These are phyloP conservation scores for Emydomyces testavorans DNA, from an alignment of 2,329 filamentous ascomycete species.

Conservation along the genomic window DNA sequence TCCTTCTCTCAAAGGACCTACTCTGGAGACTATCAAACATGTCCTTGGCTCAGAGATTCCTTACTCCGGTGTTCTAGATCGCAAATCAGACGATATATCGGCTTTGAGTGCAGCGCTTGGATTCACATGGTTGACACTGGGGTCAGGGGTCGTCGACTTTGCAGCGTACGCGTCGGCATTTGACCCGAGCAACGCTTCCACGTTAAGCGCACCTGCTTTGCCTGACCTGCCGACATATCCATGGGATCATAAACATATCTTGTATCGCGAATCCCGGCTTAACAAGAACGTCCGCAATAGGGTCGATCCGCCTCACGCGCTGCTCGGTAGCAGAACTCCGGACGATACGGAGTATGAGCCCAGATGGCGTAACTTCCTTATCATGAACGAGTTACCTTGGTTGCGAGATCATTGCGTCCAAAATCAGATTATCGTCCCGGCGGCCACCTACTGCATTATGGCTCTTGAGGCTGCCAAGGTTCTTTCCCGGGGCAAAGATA, in stretches of 20 bases:
- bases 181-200: background rate
- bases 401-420: conserved; percentile 23
- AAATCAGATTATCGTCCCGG: conserved; percentile 24
- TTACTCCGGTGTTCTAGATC: conserved; percentile 15
- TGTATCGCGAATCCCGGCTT: conserved; percentile 14
- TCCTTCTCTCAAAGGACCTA: conserved; percentile 25
- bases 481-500: no score
- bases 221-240: conserved; percentile 14
- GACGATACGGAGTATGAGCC: conserved; percentile 4
- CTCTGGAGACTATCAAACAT: conserved; percentile 2
- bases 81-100: conserved; percentile 15
- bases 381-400: conserved; percentile 22
- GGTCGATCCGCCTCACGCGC: conserved; percentile 2
- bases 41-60: background rate
- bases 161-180: background rate
- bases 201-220: background rate
- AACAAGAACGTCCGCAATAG: background rate
- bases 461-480: conserved; percentile 20
- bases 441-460: conserved; percentile 18
- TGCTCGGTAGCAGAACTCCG: conserved; percentile 9
- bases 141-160: conserved; percentile 14
- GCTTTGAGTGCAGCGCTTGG: conserved; percentile 18
- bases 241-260: conserved; percentile 14
- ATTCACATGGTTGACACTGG: conserved; percentile 15
- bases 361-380: conserved; percentile 20